Base-by-base conservation (phyloP, 2,329 filamentous ascomycete species). In the Colletotrichum sansevieriae region DNA sequence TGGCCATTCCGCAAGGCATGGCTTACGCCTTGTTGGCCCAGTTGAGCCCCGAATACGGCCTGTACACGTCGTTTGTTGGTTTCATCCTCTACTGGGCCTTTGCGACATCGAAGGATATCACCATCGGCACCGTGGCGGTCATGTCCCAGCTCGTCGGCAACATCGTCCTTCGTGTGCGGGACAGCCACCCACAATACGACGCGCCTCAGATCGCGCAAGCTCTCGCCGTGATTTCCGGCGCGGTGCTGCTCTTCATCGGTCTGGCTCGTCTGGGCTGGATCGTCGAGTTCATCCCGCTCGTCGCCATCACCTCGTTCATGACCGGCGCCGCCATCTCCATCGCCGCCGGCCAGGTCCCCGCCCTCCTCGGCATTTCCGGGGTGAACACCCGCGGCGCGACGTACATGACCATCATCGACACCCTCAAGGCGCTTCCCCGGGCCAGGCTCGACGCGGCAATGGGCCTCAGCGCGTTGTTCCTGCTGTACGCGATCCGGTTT, bases 21-120 rank as follows among this genome's bases (percentile, higher is more conserved):
- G 92, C 92, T 0, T 95, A 95, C 76, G 92, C 92, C 12, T 81
- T 90, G 39, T 83, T 95, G 22, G 92, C 92, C 25, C 83, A 89
- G 47, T 82, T 95, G 15, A 83, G 85, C 0, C 85, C 89, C 3
- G 86, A 94, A 73, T 95, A 88, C 74, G 92, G 92, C 41, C 82
- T 95, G 0, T 95, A 95, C 79, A 93, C 92, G 0, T 94, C 92
- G 0, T 95, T 95, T 75, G 92, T 94, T 78, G 92, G 92, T 57
- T 91, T 93, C 37, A 80, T 93, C 60, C 84, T 94, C 60, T 95
- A 95, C 80, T 95, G 92, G 92, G 87, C 93, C 65, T 95, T 95
- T 75, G 92, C 91, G 41, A 95, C 92, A 0, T 95, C 92, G 8
- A 95, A 94, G 75, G 92, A 95, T 77, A 94, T 95, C 76, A 93